Evolutionary conservation across 2,329 filamentous ascomycete species (phyloP), one percentile per base, ranked within the genome.

Genomic region (Macroventuria anomochaeta): DNA sequence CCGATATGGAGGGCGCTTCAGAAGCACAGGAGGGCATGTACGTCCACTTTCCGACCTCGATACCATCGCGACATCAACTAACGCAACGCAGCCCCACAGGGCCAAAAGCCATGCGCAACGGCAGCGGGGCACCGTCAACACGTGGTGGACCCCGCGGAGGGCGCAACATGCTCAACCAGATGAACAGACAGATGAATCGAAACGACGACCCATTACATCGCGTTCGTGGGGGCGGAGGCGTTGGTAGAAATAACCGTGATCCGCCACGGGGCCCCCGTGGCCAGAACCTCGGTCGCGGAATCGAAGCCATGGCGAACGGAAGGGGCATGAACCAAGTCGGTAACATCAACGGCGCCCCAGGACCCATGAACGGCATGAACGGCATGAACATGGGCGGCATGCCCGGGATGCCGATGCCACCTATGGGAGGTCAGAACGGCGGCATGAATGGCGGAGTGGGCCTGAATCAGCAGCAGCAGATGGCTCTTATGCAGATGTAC

Each of bases 21-120:
- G 78, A 80, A 52, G 61, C 68, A 66, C 68, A 57, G 26, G 79
- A 80, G 46, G 71, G 60, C 64, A 77, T 77, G 77, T 80, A 77
- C 50, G 77, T 72, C 37, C n/a, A 10, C 8, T 7, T 28, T 13
- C 11, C 32, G 57, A n/a, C 23, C 29, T 47, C 29, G 23, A 15
- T 28, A 42, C 43, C 17, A 23, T 36, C 34, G 38, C 32, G 20
- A 41, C 53, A 46, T 7, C 25, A 4, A 33, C 69, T 71, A 58
- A 72, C 60, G 49, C n/a, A 15, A 23, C n/a, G n/a, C 68, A 97
- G 93, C 69, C 95, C 95, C 8, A 97, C 92, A 44, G 95, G 93
- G 51, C 95, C 95, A 15, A 95, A 93, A 74, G 92, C 93, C 28
- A 96, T 97, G 92, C 89, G 95, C 69, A 91, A 89, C 72, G 85